Evolutionary conservation across 495 filamentous ascomycete genomes (phyloP).

Genomic region (Penicillium bialowiezense): DNA sequence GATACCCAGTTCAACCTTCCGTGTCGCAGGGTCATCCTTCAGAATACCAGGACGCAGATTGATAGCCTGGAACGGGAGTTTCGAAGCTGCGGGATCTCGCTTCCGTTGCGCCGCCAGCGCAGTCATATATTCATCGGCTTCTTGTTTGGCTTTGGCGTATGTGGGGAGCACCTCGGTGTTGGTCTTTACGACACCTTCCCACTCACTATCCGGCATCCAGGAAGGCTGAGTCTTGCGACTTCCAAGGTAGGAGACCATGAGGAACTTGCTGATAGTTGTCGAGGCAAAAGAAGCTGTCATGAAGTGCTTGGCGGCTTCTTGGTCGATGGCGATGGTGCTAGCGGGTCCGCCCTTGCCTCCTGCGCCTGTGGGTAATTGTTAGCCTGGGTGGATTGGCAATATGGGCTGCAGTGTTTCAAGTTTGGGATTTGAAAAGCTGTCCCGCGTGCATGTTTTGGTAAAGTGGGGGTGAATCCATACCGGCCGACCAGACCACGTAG

Average conservation of each 20-base stretch:
- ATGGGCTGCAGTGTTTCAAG: too few relatives aligned
- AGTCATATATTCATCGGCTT: constrained; percentile 71
- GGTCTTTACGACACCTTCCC: constrained; percentile 45
- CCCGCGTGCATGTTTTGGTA: neutral
- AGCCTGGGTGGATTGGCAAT: neutral
- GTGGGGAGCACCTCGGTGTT: constrained; percentile 55
- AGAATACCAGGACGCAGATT: constrained; percentile 66
- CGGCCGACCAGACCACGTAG: constrained; percentile 79
- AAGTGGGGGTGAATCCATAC: constrained; percentile 35
- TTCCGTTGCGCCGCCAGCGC: constrained; percentile 49
- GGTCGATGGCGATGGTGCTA: constrained; percentile 62
- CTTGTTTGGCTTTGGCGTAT: constrained; percentile 73
- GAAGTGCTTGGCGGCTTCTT: constrained; percentile 68
- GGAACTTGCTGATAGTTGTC: constrained; percentile 64
- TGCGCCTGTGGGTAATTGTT: constrained; percentile 46
- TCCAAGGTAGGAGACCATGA: constrained; percentile 67
- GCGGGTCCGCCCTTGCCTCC: constrained; percentile 71
- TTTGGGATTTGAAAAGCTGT: too few relatives aligned
- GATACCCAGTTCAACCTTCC: constrained; percentile 64
- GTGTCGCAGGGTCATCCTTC: constrained; percentile 55
- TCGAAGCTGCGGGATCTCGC: constrained; percentile 33
- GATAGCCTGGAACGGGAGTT: constrained; percentile 60
- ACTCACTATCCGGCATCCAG: constrained; percentile 67
- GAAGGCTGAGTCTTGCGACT: constrained; percentile 55
- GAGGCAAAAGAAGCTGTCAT: constrained; percentile 60